These are phyloP conservation scores for Magnolia sinica DNA, from an alignment of 164 flowering plant genomes.

Conservation along the genomic window DNA sequence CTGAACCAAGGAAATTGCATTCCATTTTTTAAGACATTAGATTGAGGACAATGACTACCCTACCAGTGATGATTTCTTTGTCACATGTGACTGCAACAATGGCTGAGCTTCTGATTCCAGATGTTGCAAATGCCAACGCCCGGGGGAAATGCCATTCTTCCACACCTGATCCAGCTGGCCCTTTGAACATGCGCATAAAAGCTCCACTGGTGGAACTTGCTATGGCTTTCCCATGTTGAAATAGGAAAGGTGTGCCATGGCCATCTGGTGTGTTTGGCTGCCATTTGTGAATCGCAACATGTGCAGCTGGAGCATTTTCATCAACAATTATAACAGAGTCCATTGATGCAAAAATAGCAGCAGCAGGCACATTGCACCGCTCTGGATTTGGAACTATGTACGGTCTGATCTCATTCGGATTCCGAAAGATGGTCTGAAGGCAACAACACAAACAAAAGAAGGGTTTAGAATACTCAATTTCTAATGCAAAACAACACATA, in stretches of 20 bases:
- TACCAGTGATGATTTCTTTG: constrained; percentile 88
- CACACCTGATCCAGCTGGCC: constrained; percentile 46
- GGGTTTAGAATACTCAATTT: neutral
- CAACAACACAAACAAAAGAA: constrained; percentile 9
- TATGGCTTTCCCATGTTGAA: constrained; percentile 77
- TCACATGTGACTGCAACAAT: constrained; percentile 77
- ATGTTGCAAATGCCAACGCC: constrained; percentile 73
- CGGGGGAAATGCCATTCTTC: constrained; percentile 88
- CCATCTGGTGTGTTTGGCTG: constrained; percentile 99
- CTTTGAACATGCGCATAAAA: constrained; percentile 90
- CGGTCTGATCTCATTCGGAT: constrained; percentile 75
- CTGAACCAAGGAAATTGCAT: neutral
- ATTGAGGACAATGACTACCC: constrained; percentile 1
- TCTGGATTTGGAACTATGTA: constrained; percentile 78
- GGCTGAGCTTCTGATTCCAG: constrained; percentile 83
- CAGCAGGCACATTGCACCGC: constrained; percentile 94
- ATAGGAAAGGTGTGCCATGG: constrained; percentile 86
- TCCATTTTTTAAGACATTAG: neutral
- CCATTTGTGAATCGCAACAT: constrained; percentile 91
- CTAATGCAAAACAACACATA: neutral
- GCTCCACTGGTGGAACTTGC: constrained; percentile 64
- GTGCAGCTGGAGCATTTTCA: constrained; percentile 87
- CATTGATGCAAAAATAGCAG: constrained; percentile 76
- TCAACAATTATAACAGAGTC: constrained; percentile 82
- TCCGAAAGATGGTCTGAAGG: constrained; percentile 87